These are phyloP conservation scores for Diplosphaera chodatii DNA, from an alignment of 139 green algal genomes.

Conservation along the genomic window DNA sequence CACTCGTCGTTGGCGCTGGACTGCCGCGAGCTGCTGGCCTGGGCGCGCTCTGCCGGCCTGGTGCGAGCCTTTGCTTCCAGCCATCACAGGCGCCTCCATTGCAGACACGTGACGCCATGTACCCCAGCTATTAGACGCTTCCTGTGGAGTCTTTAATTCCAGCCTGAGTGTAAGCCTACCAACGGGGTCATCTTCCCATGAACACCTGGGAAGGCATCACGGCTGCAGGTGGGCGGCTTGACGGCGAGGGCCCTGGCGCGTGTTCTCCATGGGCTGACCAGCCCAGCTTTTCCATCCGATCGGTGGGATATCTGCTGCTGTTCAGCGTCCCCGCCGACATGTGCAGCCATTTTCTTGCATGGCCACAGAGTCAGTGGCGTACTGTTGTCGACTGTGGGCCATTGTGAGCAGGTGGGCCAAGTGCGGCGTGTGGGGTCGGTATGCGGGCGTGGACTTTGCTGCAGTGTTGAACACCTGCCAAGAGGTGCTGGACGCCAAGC, in stretches of 20 bases:
- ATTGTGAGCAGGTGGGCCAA: constrained; percentile 52
- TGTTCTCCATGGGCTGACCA: constrained; percentile 60
- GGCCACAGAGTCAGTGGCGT: too few relatives aligned
- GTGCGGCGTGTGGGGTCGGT: constrained; percentile 43
- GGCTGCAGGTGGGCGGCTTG: constrained; percentile 3
- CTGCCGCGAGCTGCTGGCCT: constrained; percentile 13
- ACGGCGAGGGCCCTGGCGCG: constrained; percentile 42
- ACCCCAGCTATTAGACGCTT: too few relatives aligned
- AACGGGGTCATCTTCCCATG: too few relatives aligned
- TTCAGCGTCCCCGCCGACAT: too few relatives aligned
- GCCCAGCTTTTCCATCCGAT: constrained; percentile 49
- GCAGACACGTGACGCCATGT: too few relatives aligned
- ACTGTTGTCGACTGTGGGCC: too few relatives aligned
- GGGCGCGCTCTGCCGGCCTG: background rate
- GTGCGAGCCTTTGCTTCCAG: background rate
- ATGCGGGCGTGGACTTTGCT: constrained; percentile 39
- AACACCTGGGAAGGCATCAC: too few relatives aligned
- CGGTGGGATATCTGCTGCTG: too few relatives aligned
- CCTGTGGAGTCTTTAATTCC: too few relatives aligned
- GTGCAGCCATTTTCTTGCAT: too few relatives aligned
- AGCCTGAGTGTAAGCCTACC: too few relatives aligned
- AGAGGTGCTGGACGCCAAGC: background rate
- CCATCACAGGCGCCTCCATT: too few relatives aligned
- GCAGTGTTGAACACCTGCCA: constrained; percentile 19
- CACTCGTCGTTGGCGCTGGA: constrained; percentile 13